Percentiles rank a stretch among this genome's conserved stretches.
Evolutionary conservation across 495 filamentous ascomycete species (phyloP).

Genomic region (Xylaria longipes): DNA sequence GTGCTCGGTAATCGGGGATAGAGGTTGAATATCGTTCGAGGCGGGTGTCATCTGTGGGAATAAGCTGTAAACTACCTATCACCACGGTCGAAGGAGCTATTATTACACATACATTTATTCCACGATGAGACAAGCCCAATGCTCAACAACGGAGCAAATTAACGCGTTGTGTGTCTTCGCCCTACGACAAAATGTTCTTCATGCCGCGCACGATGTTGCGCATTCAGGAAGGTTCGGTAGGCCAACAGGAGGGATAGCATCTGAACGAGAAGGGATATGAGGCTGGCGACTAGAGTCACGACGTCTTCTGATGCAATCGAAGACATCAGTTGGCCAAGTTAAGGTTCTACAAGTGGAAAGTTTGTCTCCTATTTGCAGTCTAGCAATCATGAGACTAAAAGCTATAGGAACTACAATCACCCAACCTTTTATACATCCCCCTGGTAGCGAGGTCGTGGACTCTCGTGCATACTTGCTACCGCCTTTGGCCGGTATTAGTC

Average conservation of each 20-base stretch:
- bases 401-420: neutral
- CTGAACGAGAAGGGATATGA: slow-evolving; percentile 18
- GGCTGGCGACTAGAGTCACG: slow-evolving; percentile 9
- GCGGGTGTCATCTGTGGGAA: neutral
- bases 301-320: slow-evolving; percentile 7
- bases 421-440: slow-evolving; percentile 5
- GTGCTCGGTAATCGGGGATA: neutral
- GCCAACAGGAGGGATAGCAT: slow-evolving; percentile 15
- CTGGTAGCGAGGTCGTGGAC: neutral
- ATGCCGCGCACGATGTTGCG: neutral
- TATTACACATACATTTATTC: neutral
- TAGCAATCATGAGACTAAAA: neutral
- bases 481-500: neutral
- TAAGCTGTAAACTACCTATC: neutral
- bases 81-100: neutral
- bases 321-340: neutral
- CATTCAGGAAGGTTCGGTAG: neutral
- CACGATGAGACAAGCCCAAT: neutral
- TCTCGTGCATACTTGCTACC: neutral
- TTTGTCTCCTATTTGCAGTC: neutral
- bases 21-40: too few relatives aligned
- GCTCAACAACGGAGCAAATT: neutral
- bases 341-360: neutral
- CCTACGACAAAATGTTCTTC: slow-evolving; percentile 1
- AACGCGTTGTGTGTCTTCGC: neutral